Evolutionary conservation across 1,139 yeast species (phyloP).

Genomic region (Saccharomyces hybrid): DNA sequence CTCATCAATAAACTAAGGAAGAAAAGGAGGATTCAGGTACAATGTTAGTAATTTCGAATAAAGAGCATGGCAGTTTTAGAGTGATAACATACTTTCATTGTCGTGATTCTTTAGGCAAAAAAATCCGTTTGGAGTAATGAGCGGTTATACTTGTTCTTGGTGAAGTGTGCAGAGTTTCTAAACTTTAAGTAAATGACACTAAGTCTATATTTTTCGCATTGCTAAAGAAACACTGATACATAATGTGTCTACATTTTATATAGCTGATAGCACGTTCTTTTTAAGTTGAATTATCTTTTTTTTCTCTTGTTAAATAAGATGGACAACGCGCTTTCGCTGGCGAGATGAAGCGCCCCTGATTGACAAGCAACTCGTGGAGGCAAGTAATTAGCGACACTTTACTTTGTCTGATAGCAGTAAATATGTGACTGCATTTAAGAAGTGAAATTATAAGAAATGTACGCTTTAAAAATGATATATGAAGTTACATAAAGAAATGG

Average conservation of each 20-base stretch:
- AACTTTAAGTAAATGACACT: not conserved
- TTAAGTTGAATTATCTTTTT: not conserved
- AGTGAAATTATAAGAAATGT: not conserved
- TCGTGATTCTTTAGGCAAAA: not conserved
- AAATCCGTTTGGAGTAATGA: not conserved
- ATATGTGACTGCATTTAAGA: not conserved
- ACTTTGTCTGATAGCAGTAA: not conserved
- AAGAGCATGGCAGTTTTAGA: not conserved
- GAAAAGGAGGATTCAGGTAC: conserved; percentile 3
- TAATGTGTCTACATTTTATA: not conserved
- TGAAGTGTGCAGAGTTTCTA: not conserved
- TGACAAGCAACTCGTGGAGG: not conserved
- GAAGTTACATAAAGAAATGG: not conserved
- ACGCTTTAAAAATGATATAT: not conserved
- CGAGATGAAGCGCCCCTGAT: not conserved
- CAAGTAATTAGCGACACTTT: not conserved
- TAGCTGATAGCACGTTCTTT: not conserved
- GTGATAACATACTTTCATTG: not conserved
- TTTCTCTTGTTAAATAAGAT: not conserved
- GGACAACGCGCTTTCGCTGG: not conserved
- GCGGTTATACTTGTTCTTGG: not conserved
- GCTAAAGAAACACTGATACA: not conserved
- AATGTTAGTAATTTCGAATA: not conserved
- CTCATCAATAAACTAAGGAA: conserved; percentile 74
- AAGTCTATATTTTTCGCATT: not conserved